A percentile compares a stretch with the other conserved stretches of the same genome.
Conservation (phyloP, 176 grass and related monocot genomes). For the Eleusine indica region DNA sequence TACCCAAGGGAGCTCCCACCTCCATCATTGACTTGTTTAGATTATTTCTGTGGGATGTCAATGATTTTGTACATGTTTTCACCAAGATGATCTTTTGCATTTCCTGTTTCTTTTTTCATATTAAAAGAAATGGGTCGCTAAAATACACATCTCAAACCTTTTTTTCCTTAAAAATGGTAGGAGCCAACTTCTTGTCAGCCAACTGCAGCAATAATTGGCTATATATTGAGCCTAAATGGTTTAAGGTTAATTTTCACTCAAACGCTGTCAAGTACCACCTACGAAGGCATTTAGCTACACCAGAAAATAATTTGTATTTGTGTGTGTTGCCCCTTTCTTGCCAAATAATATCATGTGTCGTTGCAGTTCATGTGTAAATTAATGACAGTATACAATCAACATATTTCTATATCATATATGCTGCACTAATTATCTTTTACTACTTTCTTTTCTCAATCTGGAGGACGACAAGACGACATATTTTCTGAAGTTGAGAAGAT, state of each 20-base stretch:
- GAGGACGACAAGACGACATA: conserved; percentile 57
- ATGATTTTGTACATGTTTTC: neutral
- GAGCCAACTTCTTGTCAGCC: neutral
- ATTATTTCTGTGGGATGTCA: neutral
- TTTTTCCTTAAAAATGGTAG: neutral
- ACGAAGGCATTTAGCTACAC: neutral
- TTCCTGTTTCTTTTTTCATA: neutral
- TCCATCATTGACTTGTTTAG: neutral
- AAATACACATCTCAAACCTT: neutral
- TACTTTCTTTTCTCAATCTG: conserved; percentile 38
- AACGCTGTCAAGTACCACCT: neutral
- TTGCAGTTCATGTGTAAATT: neutral
- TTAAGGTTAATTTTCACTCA: neutral
- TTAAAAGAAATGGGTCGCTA: neutral
- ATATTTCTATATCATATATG: conserved; percentile 1
- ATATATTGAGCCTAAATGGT: neutral
- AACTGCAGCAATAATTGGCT: neutral
- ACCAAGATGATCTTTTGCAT: neutral
- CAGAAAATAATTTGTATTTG: neutral
- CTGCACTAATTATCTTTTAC: conserved; percentile 7
- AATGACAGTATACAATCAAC: neutral
- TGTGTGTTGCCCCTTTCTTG: neutral
- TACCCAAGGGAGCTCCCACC: too few relatives aligned
- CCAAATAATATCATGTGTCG: neutral
- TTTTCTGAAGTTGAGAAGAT: conserved; percentile 93